phyloP scores from a whole-genome alignment of 1,139 yeast genomes.

The Magnusiomyces tetraspermus region DNA sequence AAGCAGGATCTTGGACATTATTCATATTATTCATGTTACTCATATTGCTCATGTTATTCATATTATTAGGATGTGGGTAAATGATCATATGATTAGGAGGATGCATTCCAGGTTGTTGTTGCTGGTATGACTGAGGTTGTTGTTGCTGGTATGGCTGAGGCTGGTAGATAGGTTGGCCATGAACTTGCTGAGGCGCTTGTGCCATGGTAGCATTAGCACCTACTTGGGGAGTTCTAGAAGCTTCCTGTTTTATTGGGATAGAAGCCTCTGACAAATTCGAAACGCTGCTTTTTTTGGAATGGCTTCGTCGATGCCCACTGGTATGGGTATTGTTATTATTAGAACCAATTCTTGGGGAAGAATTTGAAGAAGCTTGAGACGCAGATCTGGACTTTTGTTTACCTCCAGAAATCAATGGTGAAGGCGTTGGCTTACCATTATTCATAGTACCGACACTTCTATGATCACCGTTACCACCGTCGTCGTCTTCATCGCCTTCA shows the following conservation, averaged over 20 bases:
- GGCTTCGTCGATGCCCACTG: not conserved
- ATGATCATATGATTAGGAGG: not conserved
- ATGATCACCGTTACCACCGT: too few relatives aligned
- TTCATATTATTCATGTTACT: too few relatives aligned
- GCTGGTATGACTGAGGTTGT: not conserved
- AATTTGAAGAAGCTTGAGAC: constrained; percentile 1
- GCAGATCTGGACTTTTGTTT: constrained; percentile 1
- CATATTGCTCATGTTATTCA: too few relatives aligned
- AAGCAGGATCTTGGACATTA: not conserved
- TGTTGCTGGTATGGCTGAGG: not conserved
- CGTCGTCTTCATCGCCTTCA: constrained; percentile 19
- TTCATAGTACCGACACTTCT: constrained; percentile 15
- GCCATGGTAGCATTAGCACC: not conserved
- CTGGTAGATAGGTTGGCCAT: not conserved
- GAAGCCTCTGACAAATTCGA: not conserved
- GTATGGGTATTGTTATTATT: not conserved
- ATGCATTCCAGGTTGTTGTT: not conserved
- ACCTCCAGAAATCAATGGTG: constrained; percentile 7
- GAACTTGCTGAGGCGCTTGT: not conserved
- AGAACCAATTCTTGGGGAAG: not conserved
- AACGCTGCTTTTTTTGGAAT: not conserved
- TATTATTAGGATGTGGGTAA: not conserved
- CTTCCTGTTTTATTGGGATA: not conserved
- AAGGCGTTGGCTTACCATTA: constrained; percentile 6
- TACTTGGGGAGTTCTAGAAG: not conserved